Evolutionary conservation across 305 asterid genomes (phyloP).

Genomic region (Fraxinus nigra): DNA sequence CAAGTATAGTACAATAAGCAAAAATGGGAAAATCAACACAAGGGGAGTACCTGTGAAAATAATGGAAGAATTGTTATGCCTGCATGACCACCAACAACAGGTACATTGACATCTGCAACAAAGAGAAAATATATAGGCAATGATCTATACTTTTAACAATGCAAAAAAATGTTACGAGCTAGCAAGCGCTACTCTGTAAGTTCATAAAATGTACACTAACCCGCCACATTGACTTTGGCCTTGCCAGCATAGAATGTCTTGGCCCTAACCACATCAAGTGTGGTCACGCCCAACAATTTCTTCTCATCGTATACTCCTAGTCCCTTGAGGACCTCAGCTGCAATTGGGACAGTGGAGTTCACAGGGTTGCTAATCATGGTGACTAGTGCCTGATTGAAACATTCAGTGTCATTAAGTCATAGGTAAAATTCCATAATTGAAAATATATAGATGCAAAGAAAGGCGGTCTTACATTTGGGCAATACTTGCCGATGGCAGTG

Average conservation of each 20-base stretch:
- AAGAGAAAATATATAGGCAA: conserved; percentile 1
- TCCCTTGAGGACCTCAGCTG: conserved; percentile 81
- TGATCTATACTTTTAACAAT: neutral
- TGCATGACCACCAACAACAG: conserved; percentile 84
- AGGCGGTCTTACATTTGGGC: conserved; percentile 57
- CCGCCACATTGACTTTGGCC: conserved; percentile 72
- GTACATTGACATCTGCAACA: conserved; percentile 64
- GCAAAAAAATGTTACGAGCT: conserved; percentile 4
- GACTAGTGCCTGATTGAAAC: conserved; percentile 55
- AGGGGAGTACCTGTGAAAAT: conserved; percentile 63
- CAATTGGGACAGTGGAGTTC: conserved; percentile 91
- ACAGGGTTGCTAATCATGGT: conserved; percentile 93
- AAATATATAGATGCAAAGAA: neutral
- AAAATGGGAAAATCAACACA: neutral
- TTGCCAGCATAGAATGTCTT: conserved; percentile 85
- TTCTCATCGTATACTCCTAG: conserved; percentile 77
- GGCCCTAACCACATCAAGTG: conserved; percentile 93
- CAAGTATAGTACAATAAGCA: conserved; percentile 36
- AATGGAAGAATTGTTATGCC: conserved; percentile 86
- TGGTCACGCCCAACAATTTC: conserved; percentile 83
- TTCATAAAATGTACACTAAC: conserved; percentile 29
- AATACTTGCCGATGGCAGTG: conserved; percentile 72
- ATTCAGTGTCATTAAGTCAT: neutral
- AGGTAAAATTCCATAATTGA: neutral
- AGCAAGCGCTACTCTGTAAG: conserved; percentile 2